Evolutionary conservation across 2,329 filamentous ascomycete species (phyloP).

Genomic region (Leptographium wingfieldii): DNA sequence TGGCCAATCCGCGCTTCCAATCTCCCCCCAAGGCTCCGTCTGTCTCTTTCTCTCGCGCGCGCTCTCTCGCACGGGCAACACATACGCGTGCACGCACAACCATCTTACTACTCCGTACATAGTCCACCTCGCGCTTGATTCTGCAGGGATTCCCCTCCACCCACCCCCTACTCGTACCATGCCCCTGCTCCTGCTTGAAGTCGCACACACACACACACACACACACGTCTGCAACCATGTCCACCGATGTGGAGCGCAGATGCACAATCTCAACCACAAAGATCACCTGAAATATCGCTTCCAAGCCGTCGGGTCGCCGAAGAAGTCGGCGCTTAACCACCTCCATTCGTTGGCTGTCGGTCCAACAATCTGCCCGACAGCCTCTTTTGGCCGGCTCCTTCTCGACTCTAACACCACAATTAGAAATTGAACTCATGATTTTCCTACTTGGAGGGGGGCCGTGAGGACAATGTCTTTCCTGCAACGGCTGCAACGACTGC

Average conservation of each 20-base stretch:
- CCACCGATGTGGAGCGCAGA: background rate
- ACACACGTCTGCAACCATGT: background rate
- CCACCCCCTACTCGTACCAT: background rate
- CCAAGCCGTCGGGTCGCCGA: conserved; percentile 9
- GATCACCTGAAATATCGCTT: conserved; percentile 4
- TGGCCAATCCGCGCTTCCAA: background rate
- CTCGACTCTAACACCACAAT: background rate
- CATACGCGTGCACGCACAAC: no score
- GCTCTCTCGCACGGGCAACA: no score
- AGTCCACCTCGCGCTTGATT: no score
- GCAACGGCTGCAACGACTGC: no score
- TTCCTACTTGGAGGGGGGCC: background rate
- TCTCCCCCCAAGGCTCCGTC: background rate
- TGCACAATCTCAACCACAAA: background rate
- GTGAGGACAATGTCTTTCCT: no score
- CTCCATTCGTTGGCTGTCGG: conserved; percentile 9
- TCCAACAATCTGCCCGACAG: conserved; percentile 8
- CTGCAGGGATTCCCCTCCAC: background rate
- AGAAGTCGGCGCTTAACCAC: conserved; percentile 10
- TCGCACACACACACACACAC: background rate
- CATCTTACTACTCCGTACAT: no score
- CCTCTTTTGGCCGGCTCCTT: background rate
- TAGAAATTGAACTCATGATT: background rate
- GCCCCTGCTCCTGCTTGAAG: background rate
- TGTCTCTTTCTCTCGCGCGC: background rate